phyloP scores from a whole-genome alignment of 1,284 basidiomycete species.

The Farysia itapuensis region DNA sequence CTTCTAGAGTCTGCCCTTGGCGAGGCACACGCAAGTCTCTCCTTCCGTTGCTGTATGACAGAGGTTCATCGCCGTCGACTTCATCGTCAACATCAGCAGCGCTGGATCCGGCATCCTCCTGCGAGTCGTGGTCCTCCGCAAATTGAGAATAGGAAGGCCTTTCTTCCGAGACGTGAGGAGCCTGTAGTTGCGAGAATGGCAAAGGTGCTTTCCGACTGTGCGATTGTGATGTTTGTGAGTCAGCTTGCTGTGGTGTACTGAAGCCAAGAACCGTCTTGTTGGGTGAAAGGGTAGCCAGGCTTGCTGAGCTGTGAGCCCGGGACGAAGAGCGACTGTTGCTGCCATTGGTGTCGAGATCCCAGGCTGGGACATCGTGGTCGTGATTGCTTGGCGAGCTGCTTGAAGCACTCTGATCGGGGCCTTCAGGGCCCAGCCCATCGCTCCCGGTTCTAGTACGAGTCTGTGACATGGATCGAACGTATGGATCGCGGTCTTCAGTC shows the following conservation, averaged over 20 bases:
- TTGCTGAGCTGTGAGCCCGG: conserved; percentile 23
- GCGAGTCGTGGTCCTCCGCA: conserved; percentile 30
- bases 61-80: conserved; percentile 29
- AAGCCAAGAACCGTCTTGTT: conserved; percentile 5
- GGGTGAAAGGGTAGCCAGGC: conserved; percentile 25
- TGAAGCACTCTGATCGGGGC: not conserved
- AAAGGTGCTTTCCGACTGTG: no score
- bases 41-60: not conserved
- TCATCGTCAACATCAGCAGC: conserved; percentile 43
- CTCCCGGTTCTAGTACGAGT: not conserved
- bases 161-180: no score
- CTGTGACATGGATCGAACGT: conserved; percentile 26
- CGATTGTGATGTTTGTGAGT: no score
- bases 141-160: conserved; percentile 37
- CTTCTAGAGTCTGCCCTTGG: conserved; percentile 46
- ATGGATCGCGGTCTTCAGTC: conserved; percentile 16
- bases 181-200: no score
- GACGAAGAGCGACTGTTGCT: conserved; percentile 12
- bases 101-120: conserved; percentile 30
- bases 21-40: conserved; percentile 24
- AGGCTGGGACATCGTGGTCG: conserved; percentile 46
- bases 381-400: not conserved
- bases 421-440: no score
- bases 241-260: no score
- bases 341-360: conserved; percentile 33